Evolutionary conservation across 1,284 basidiomycete species (phyloP), one percentile per base, ranked within the genome.

Genomic region (Schizopora paradoxa): DNA sequence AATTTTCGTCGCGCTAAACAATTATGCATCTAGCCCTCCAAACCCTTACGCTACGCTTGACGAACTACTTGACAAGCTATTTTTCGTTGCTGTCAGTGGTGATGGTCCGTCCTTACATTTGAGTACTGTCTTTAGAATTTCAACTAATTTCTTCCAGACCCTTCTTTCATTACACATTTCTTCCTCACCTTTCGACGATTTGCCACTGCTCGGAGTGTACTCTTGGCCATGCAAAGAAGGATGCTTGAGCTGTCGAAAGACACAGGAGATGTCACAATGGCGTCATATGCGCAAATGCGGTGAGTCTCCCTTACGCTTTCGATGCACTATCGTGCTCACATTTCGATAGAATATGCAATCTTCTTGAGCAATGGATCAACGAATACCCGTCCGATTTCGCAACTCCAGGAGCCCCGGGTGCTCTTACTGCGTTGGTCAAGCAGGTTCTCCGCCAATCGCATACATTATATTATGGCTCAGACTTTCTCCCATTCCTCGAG

Each of bases 221-320:
- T 90, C n/a, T 69, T 89, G 41, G 82, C 86, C 5, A 88, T 90
- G 83, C 86, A 89, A 62, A 86, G 86, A 57, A 79, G 85, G 38
- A 83, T 90, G 75, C 76, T 85, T 25, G 76, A 83, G 51, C 67
- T 90, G 10, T 84, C 86, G 57, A 74, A 76, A 50, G 74, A 80
- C 19, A 72, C 72, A 13, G 76, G 77, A 6, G 86, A 89, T 65
- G 81, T 81, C 0, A 82, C 88, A 76, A 84, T 89, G 61, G 81
- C 85, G 6, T 83, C 81, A 56, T 88, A 80, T 64, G 86, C 85
- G 10, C 86, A 89, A 59, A 86, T 89, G 85, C 76, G 81, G 86
- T 86, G 54, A 45, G 66, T 51, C 19, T 22, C 16, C 6, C n/a
- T 21, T 28, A 6, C 7, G 10, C 32, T 39, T 8, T 6, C 27